phyloP scores from a whole-genome alignment of 2,329 filamentous ascomycete species.

The Venturia pyrina region DNA sequence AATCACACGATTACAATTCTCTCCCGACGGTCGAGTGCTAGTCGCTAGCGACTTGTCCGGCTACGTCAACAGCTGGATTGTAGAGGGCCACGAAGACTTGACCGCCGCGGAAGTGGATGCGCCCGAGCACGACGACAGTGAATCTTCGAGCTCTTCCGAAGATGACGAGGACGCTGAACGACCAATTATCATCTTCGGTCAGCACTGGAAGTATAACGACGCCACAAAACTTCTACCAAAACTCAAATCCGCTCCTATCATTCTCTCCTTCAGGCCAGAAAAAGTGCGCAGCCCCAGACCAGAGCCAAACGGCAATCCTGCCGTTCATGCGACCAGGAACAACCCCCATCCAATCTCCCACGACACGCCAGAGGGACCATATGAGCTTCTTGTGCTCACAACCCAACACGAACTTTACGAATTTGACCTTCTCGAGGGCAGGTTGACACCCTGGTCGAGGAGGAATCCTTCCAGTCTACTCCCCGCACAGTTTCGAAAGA shows the following conservation, averaged over 20 bases:
- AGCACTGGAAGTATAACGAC: constrained; percentile 69
- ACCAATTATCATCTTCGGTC: constrained; percentile 42
- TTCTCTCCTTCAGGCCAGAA: constrained; percentile 37
- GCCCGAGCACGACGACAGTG: constrained; percentile 18
- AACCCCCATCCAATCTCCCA: constrained; percentile 46
- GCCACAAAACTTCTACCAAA: constrained; percentile 42
- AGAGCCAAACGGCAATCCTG: constrained; percentile 35
- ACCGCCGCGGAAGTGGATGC: constrained; percentile 32
- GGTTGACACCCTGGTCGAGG: constrained; percentile 74
- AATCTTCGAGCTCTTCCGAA: constrained; percentile 15
- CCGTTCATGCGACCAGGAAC: constrained; percentile 38
- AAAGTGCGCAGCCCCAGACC: constrained; percentile 7
- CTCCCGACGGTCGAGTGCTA: constrained; percentile 67
- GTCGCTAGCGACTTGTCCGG: constrained; percentile 74
- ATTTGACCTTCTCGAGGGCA: constrained; percentile 68
- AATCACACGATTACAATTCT: constrained; percentile 68
- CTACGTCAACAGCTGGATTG: constrained; percentile 76
- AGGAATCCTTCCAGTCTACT: constrained; percentile 68
- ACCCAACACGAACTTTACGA: constrained; percentile 61
- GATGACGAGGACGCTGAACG: constrained; percentile 31
- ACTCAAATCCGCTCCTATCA: constrained; percentile 34
- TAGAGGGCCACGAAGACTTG: constrained; percentile 48
- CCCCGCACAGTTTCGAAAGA: constrained; percentile 61
- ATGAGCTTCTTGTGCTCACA: constrained; percentile 51
- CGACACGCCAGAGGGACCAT: constrained; percentile 43